Conservation (phyloP, 2,329 filamentous ascomycete genomes). For the Nothophaeocryptopus gaeumannii region DNA sequence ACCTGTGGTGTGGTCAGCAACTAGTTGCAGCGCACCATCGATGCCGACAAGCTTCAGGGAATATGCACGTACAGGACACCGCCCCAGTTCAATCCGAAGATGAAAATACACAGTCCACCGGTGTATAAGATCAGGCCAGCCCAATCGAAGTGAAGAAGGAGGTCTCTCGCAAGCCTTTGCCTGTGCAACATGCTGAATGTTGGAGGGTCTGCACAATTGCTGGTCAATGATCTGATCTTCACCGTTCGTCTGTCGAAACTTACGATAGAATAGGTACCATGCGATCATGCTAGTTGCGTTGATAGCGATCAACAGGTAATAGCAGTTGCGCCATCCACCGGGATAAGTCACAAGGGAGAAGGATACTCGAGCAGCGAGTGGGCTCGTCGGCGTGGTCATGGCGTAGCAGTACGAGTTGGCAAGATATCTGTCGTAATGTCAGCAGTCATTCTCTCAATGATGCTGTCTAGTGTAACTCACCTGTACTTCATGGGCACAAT, state of each 20-base stretch:
- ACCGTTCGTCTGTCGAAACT: background rate
- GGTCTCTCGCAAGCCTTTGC: conserved; percentile 22
- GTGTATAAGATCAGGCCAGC: conserved; percentile 24
- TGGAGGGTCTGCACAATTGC: conserved; percentile 15
- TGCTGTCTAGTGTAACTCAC: background rate
- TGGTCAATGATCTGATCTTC: background rate
- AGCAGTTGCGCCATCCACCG: conserved; percentile 23
- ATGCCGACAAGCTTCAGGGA: background rate
- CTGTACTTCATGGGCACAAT: conserved; percentile 35
- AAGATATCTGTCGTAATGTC: conserved; percentile 14
- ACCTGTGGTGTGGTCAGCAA: conserved; percentile 10
- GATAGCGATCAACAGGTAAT: conserved; percentile 30
- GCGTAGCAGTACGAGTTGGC: conserved; percentile 26
- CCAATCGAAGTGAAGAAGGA: conserved; percentile 27
- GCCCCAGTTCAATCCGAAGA: conserved; percentile 30
- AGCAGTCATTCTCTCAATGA: background rate
- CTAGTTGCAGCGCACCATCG: background rate
- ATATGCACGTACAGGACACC: conserved; percentile 22
- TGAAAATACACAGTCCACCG: conserved; percentile 24
- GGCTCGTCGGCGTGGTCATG: conserved; percentile 24
- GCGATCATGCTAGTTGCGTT: conserved; percentile 30
- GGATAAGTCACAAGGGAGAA: conserved; percentile 21
- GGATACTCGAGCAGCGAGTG: conserved; percentile 23
- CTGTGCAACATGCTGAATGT: conserved; percentile 29
- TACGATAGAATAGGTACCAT: conserved; percentile 35